phyloP scores from a whole-genome alignment of 345 rosid genomes.

The Limnanthes douglasii region DNA sequence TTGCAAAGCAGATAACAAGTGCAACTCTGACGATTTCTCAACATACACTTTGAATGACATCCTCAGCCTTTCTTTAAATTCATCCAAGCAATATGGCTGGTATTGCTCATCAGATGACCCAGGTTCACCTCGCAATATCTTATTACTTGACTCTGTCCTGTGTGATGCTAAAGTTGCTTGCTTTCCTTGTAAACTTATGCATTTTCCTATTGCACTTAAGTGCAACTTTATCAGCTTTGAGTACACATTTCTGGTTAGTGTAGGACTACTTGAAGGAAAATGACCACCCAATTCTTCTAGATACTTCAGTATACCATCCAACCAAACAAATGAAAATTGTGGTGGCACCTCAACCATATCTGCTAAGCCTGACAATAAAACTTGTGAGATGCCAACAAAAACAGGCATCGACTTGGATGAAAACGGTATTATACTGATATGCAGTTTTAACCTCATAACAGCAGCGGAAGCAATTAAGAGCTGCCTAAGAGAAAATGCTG shows the following conservation, averaged over 20 bases:
- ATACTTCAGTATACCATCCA: slow-evolving; percentile 69
- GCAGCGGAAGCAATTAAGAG: slow-evolving; percentile 59
- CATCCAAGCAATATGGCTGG: slow-evolving; percentile 30
- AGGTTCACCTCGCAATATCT: slow-evolving; percentile 18
- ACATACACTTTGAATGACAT: slow-evolving; percentile 47
- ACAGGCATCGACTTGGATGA: slow-evolving; percentile 26
- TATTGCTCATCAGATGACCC: slow-evolving; percentile 18
- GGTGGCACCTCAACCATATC: slow-evolving; percentile 24
- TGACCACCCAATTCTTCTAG: slow-evolving; percentile 62
- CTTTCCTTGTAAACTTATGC: slow-evolving; percentile 74
- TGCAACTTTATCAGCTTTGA: slow-evolving; percentile 52
- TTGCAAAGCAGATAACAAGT: slow-evolving; percentile 51
- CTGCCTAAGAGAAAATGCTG: slow-evolving; percentile 53
- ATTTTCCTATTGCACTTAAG: slow-evolving; percentile 64
- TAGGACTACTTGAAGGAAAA: slow-evolving; percentile 30
- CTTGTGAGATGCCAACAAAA: slow-evolving; percentile 30
- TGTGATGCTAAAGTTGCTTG: slow-evolving; percentile 58
- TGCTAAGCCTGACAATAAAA: slow-evolving; percentile 43
- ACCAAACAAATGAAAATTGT: slow-evolving; percentile 48
- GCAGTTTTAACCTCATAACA: slow-evolving; percentile 47
- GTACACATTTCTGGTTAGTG: slow-evolving; percentile 23
- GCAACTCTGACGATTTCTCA: slow-evolving; percentile 45
- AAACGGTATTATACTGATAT: slow-evolving; percentile 16
- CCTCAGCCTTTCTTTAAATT: slow-evolving; percentile 52
- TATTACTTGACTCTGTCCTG: slow-evolving; percentile 47